A percentile compares a stretch with the other conserved stretches of the same genome.
These are phyloP conservation scores for Sugiyamaella castrensis DNA, from an alignment of 1,139 yeast genomes.

Conservation along the genomic window DNA sequence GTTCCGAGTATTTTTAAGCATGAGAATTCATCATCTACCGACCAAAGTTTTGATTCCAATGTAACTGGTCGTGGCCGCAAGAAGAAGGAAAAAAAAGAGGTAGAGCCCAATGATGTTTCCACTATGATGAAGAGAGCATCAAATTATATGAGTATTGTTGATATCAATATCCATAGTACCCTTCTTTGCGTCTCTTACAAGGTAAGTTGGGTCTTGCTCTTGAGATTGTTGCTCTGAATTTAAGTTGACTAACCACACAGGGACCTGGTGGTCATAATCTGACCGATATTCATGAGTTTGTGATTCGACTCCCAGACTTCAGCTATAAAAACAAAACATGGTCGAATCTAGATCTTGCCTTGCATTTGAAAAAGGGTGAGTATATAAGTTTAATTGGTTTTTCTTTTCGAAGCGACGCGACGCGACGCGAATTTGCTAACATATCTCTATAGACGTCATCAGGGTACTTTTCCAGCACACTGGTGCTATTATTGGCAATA, in stretches of 20 bases:
- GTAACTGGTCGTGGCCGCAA: conserved; percentile 2
- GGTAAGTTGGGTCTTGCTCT: conserved; percentile 19
- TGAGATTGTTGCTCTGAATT: conserved; percentile 6
- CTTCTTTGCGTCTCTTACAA: conserved; percentile 66
- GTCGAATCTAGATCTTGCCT: conserved; percentile 72
- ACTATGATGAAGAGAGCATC: conserved; percentile 67
- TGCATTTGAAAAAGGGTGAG: conserved; percentile 52
- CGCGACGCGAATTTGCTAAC: conserved; percentile 1
- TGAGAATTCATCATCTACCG: conserved; percentile 12
- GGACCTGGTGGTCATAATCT: conserved; percentile 67
- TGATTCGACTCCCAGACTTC: conserved; percentile 62
- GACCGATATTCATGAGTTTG: conserved; percentile 69
- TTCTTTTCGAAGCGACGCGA: not conserved
- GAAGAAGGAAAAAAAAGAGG: conserved; percentile 22
- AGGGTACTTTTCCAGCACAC: conserved; percentile 68
- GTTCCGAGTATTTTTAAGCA: conserved; percentile 10
- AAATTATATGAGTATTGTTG: conserved; percentile 60
- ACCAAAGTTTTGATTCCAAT: conserved; percentile 7
- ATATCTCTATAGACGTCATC: conserved; percentile 47
- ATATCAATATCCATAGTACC: conserved; percentile 53
- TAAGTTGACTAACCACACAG: conserved; percentile 14
- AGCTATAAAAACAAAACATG: conserved; percentile 66
- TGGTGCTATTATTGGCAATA: conserved; percentile 77
- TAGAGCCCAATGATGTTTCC: conserved; percentile 45
- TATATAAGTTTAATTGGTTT: not conserved